Percentiles rank a stretch among this genome's conserved stretches.
These are phyloP conservation scores for Termitomyces sp. DNA, from an alignment of 768 basidiomycete species.

Conservation along the genomic window DNA sequence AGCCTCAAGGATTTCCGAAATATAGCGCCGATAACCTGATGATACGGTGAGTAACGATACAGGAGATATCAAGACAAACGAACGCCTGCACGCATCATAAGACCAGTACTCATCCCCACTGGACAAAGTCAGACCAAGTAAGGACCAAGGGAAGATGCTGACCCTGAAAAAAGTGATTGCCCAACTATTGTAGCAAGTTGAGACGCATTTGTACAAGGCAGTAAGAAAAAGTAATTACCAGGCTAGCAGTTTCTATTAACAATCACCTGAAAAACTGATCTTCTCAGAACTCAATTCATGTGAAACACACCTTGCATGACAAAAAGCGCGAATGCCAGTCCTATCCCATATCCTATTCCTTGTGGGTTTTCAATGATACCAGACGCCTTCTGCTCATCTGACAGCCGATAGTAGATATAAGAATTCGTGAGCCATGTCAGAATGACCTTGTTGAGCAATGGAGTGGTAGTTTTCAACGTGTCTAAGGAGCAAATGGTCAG, in stretches of 20 bases:
- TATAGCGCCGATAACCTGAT: constrained; percentile 38
- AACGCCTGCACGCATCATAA: constrained; percentile 42
- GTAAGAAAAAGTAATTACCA: constrained; percentile 21
- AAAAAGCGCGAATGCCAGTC: constrained; percentile 51
- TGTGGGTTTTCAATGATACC: constrained; percentile 30
- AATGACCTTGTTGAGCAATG: constrained; percentile 52
- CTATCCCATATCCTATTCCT: constrained; percentile 57
- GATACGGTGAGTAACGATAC: background rate
- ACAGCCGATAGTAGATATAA: constrained; percentile 33
- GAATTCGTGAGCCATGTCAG: constrained; percentile 52
- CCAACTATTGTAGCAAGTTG: constrained; percentile 20
- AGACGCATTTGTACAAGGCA: background rate
- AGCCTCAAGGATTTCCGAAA: constrained; percentile 65
- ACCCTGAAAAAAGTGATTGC: constrained; percentile 42
- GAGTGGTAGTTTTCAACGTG: constrained; percentile 46
- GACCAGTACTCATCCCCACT: constrained; percentile 43
- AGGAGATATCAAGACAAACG: constrained; percentile 16
- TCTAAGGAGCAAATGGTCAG: constrained; percentile 19
- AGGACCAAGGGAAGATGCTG: background rate
- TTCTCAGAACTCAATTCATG: background rate
- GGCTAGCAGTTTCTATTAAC: constrained; percentile 31
- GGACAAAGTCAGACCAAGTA: background rate
- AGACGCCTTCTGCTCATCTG: constrained; percentile 29
- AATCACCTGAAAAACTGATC: background rate
- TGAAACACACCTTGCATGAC: constrained; percentile 49